Evolutionary conservation across 805 yeast genomes (phyloP).

Genomic region (Candida michaelii): DNA sequence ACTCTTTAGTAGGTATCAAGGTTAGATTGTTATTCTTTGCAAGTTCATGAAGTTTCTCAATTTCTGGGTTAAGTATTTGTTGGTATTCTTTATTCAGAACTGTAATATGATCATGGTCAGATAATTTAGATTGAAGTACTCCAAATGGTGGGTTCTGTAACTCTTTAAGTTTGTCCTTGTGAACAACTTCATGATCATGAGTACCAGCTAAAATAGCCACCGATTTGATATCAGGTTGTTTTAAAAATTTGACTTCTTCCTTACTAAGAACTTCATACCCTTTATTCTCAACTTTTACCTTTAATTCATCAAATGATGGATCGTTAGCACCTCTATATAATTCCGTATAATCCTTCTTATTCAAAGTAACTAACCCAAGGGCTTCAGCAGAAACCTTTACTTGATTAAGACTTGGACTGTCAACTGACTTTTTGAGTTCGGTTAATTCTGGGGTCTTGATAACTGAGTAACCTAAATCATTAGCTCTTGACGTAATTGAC

Average conservation of each 20-base stretch:
- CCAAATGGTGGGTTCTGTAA: constrained; percentile 14
- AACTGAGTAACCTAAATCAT: constrained; percentile 15
- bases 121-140: not conserved
- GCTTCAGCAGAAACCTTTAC: constrained; percentile 35
- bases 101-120: constrained; percentile 6
- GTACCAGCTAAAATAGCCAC: not conserved
- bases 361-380: constrained; percentile 31
- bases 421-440: constrained; percentile 22
- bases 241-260: not conserved
- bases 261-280: constrained; percentile 13
- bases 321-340: constrained; percentile 29
- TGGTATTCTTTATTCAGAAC: constrained; percentile 18
- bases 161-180: constrained; percentile 19
- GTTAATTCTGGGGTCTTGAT: constrained; percentile 17
- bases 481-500: constrained; percentile 16
- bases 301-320: constrained; percentile 26
- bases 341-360: constrained; percentile 31
- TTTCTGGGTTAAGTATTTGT: constrained; percentile 25
- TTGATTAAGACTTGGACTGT: constrained; percentile 34
- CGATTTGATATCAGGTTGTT: not conserved
- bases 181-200: constrained; percentile 8
- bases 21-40: constrained; percentile 20
- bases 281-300: constrained; percentile 16
- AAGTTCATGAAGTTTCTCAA: constrained; percentile 20
- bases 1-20: constrained; percentile 18